A percentile compares a stretch with the other conserved stretches of the same genome.
phyloP scores from a whole-genome alignment of 768 basidiomycete genomes.

The Suillus plorans region DNA sequence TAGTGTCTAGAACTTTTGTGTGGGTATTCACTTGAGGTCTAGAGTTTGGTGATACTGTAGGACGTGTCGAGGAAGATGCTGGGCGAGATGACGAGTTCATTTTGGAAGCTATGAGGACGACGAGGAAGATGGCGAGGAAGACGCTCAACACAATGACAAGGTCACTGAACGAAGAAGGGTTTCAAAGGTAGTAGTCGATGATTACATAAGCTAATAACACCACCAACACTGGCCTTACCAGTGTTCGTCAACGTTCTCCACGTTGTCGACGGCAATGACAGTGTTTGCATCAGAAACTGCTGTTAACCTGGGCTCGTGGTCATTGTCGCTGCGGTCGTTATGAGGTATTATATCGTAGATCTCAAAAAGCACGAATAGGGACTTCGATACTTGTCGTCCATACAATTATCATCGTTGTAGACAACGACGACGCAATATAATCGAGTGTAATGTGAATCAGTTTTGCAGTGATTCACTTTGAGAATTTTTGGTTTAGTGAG shows the following conservation, averaged over 20 bases:
- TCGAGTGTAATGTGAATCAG: background rate
- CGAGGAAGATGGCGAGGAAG: conserved; percentile 19
- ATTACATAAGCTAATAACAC: conserved; percentile 11
- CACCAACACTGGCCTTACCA: background rate
- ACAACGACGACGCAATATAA: background rate
- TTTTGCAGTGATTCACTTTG: background rate
- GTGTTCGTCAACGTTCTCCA: background rate
- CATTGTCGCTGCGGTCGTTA: background rate
- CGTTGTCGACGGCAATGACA: background rate
- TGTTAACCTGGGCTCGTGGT: background rate
- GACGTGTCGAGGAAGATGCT: conserved; percentile 59
- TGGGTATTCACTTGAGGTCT: conserved; percentile 61
- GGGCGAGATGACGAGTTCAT: conserved; percentile 61
- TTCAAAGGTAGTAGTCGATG: background rate
- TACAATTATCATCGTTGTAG: background rate
- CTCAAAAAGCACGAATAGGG: background rate
- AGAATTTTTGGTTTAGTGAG: background rate
- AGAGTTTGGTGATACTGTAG: conserved; percentile 56
- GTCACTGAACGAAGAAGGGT: conserved; percentile 9
- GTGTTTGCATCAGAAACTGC: background rate
- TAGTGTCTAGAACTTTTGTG: conserved; percentile 75
- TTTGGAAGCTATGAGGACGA: conserved; percentile 26
- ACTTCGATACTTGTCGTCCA: background rate
- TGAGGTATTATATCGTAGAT: background rate
- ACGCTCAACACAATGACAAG: conserved; percentile 7